A percentile compares a stretch with the other conserved stretches of the same genome.
Conservation (phyloP, 2,329 filamentous ascomycete species). For the Amylocarpus encephaloides region DNA sequence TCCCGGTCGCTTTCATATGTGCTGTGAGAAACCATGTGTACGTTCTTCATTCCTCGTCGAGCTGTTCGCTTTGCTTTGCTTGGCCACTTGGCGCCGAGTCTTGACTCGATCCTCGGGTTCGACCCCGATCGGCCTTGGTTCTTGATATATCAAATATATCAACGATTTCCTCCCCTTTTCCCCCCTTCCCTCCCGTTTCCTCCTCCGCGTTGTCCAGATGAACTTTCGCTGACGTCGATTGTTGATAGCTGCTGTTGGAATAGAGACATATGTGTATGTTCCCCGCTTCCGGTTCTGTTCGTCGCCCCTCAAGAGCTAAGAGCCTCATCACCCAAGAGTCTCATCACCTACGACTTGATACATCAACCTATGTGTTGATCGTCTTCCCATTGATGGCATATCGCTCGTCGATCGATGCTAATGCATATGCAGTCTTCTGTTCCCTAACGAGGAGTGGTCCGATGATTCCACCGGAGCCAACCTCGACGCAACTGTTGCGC, state of each 20-base stretch:
- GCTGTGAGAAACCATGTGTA: too few relatives aligned
- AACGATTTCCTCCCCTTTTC: too few relatives aligned
- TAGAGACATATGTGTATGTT: constrained; percentile 28
- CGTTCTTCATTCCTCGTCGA: too few relatives aligned
- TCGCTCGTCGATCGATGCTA: constrained; percentile 4
- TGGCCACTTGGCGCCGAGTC: too few relatives aligned
- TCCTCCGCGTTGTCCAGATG: too few relatives aligned
- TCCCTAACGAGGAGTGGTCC: constrained; percentile 28
- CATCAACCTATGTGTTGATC: not conserved
- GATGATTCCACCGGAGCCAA: constrained; percentile 13
- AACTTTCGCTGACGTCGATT: too few relatives aligned
- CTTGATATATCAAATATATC: too few relatives aligned
- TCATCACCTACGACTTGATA: not conserved
- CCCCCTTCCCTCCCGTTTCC: too few relatives aligned
- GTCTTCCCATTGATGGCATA: not conserved
- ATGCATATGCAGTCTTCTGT: constrained; percentile 23
- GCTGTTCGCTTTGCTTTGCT: too few relatives aligned
- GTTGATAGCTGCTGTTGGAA: constrained; percentile 23
- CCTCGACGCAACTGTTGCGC: constrained; percentile 17
- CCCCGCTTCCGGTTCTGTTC: not conserved
- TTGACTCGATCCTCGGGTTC: too few relatives aligned
- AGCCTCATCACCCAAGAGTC: not conserved
- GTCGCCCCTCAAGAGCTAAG: not conserved
- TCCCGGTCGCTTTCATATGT: too few relatives aligned
- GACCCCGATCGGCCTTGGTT: too few relatives aligned